phyloP scores from a whole-genome alignment of 495 filamentous ascomycete genomes.

The Xylaria bambusicola region DNA sequence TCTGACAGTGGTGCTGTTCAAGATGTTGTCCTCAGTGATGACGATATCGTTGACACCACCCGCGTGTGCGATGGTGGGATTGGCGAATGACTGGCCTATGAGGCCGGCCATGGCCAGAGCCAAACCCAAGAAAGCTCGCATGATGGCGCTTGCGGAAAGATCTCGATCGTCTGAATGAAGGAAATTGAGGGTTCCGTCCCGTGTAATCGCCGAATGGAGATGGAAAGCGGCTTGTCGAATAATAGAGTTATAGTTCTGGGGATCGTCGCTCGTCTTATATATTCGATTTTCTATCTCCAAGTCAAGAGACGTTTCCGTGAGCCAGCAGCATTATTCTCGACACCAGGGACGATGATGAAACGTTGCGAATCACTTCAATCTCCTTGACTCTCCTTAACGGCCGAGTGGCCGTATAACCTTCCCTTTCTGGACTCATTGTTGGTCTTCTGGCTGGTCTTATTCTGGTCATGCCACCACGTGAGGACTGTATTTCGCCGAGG shows the following conservation, averaged over 20 bases:
- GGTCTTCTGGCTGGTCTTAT: not conserved
- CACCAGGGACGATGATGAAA: not conserved
- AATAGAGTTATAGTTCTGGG: not conserved
- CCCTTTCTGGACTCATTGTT: constrained; percentile 3
- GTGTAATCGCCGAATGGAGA: not conserved
- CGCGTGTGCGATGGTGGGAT: constrained; percentile 27
- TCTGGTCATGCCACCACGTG: constrained; percentile 9
- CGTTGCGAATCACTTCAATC: not conserved
- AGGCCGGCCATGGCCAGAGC: constrained; percentile 32
- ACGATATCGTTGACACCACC: constrained; percentile 25
- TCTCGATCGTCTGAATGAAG: not conserved
- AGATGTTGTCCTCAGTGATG: constrained; percentile 31
- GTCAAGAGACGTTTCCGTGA: too few relatives aligned
- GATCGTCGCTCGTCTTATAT: not conserved
- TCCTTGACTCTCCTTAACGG: not conserved
- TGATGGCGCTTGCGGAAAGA: constrained; percentile 7
- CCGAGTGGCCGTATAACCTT: constrained; percentile 7
- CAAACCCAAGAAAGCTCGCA: constrained; percentile 32
- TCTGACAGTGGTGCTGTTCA: constrained; percentile 32
- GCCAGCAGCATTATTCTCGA: not conserved
- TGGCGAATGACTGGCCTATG: constrained; percentile 24
- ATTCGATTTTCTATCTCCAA: not conserved
- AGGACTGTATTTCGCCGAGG: constrained; percentile 17
- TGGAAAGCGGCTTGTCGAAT: not conserved
- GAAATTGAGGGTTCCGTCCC: not conserved